Evolutionary conservation across 495 filamentous ascomycete genomes (phyloP).

Genomic region (Aspergillus saccharolyticus): DNA sequence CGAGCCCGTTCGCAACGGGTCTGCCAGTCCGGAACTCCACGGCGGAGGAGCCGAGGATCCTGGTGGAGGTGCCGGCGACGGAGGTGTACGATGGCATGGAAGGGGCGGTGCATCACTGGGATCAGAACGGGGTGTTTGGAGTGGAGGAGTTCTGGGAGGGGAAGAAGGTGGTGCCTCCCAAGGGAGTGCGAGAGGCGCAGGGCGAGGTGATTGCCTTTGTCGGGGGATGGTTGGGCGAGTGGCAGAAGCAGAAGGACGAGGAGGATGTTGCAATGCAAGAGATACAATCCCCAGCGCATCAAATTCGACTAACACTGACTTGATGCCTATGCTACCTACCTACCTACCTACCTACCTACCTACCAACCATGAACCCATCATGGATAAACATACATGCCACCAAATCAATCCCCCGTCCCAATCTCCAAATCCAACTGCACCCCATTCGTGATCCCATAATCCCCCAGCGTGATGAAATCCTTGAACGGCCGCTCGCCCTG

Average conservation of each 20-base stretch:
- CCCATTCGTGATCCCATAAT: conserved; percentile 65
- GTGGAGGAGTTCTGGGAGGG: conserved; percentile 50
- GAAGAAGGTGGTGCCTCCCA: background rate
- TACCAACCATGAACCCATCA: no score
- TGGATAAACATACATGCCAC: background rate
- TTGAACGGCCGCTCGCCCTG: conserved; percentile 91
- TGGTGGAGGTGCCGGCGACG: conserved; percentile 41
- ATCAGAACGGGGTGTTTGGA: conserved; percentile 60
- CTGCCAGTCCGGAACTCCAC: conserved; percentile 47
- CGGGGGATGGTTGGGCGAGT: conserved; percentile 60
- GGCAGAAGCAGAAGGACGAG: conserved; percentile 19
- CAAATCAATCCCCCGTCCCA: conserved; percentile 15
- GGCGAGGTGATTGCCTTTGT: conserved; percentile 53
- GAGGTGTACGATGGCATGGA: conserved; percentile 21
- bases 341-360: no score
- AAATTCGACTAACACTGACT: no score
- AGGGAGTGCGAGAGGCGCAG: conserved; percentile 40
- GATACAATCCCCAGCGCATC: background rate
- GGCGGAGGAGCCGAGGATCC: conserved; percentile 52
- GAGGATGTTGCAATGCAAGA: background rate
- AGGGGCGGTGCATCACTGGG: conserved; percentile 66
- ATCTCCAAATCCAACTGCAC: conserved; percentile 19
- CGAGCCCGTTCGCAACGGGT: conserved; percentile 55
- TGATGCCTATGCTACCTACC: no score
- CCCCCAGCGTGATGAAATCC: conserved; percentile 75